Base-by-base conservation (phyloP, 1,284 basidiomycete species). In the Anthracocystis panici-leucophaei region DNA sequence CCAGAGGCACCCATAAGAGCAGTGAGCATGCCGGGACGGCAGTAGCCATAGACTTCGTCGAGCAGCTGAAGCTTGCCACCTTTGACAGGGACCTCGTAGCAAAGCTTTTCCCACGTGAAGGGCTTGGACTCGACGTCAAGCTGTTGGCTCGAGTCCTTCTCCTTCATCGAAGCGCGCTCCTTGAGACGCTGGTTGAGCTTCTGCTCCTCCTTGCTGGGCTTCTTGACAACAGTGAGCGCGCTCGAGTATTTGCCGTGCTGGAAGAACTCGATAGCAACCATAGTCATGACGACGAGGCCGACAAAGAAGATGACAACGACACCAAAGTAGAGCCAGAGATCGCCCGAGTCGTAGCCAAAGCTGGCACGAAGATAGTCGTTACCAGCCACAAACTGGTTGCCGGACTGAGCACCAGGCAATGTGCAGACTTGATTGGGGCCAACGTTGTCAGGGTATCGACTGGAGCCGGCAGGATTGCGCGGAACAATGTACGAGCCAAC, bases 41-140 rank as follows among this genome's bases (percentile, higher is more conserved):
- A 93, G 85, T 90, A 95, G 0, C 94, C 94, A 57, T 91, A 91
- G 9, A 96, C 89, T 25, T 93, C 89, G 79, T 94, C 89, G 62
- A 95, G 87, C 8, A 95, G 88, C 51, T 88, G 87, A 23, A 91
- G 89, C 7, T 88, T 87, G 57, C 89, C 84, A 7, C 89, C 90
- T 6, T 87, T 87, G 54, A 89, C 87, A 1, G 88, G 88, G 0
- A 88, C 87, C 58, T 70, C 52, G 67, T 70, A 89, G 66, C 84
- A 84, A 61, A 68, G 45, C 61, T 80, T 83, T 56, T 86, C 86
- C 87, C 87, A 88, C 21, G 87, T 88, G 75, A 88, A 73, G 5
- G 68, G 62, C 46, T 69, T 65, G 31, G 68, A 63, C 21, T 65
- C 60, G 42, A 77, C 74, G 23, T 72, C 66, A 48, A 77, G 61